Percentiles rank a stretch among this genome's conserved stretches.
Evolutionary conservation across 78 protist genomes (phyloP).

Genomic region (Protostelium mycophagum): DNA sequence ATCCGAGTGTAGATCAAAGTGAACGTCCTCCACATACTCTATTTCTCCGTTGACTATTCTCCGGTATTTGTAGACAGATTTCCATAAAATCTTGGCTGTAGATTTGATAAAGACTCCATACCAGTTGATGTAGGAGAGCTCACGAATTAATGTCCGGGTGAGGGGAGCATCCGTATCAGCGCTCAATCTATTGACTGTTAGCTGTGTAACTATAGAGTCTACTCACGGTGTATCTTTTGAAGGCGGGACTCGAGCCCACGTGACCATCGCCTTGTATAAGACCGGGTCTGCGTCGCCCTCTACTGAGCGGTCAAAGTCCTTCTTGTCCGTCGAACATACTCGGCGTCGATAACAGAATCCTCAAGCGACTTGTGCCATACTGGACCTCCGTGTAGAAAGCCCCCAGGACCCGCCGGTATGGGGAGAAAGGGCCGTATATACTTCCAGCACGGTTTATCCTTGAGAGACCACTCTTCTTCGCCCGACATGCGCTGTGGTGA

Average conservation of each 20-base stretch:
- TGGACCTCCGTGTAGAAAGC: slow-evolving; percentile 2
- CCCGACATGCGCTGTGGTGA: slow-evolving; percentile 2
- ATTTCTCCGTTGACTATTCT: slow-evolving; percentile 1
- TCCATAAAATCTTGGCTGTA: slow-evolving; percentile 1
- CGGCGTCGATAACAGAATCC: slow-evolving; percentile 2
- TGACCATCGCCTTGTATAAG: slow-evolving; percentile 1
- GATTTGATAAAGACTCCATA: not conserved
- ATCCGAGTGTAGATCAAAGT: slow-evolving; percentile 1
- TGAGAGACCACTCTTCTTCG: slow-evolving; percentile 1
- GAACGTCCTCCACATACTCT: slow-evolving; percentile 1
- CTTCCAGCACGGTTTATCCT: slow-evolving; percentile 1
- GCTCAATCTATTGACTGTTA: slow-evolving; percentile 1
- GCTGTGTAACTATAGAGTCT: slow-evolving; percentile 1
- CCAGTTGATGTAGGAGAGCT: slow-evolving; percentile 1
- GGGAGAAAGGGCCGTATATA: slow-evolving; percentile 1
- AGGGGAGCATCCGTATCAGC: slow-evolving; percentile 2
- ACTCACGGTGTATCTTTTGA: slow-evolving; percentile 1
- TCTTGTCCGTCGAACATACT: slow-evolving; percentile 1
- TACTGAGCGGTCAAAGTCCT: slow-evolving; percentile 1
- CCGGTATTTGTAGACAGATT: slow-evolving; percentile 1
- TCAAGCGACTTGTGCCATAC: slow-evolving; percentile 1
- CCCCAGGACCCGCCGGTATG: slow-evolving; percentile 3
- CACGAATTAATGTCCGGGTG: not conserved
- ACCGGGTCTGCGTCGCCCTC: slow-evolving; percentile 3
- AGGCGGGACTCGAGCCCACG: slow-evolving; percentile 3